Conservation (phyloP, 192 early-diverging fungal genomes). For the Dimargaris cristalligena region DNA sequence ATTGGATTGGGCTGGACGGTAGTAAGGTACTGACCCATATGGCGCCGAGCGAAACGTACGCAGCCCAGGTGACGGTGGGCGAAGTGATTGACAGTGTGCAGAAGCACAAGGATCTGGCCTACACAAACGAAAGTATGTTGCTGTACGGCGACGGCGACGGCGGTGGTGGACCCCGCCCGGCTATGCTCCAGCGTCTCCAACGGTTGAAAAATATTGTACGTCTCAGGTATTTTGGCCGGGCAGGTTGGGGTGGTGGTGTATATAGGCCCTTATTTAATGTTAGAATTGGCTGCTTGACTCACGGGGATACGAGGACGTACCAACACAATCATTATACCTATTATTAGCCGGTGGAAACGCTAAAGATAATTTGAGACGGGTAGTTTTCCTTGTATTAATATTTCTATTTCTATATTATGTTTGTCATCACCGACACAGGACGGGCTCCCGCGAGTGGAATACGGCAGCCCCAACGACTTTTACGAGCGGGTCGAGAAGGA, state of each 20-base stretch:
- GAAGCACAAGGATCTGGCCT: conserved; percentile 79
- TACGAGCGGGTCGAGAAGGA: conserved; percentile 62
- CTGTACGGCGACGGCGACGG: conserved; percentile 97
- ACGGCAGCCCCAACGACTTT: conserved; percentile 65
- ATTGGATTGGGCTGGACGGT: conserved; percentile 82
- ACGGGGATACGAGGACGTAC: too few species aligned
- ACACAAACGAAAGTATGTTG: conserved; percentile 68
- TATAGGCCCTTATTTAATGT: too few species aligned
- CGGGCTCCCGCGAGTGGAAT: conserved; percentile 53
- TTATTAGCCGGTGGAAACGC: too few species aligned
- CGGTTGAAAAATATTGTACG: conserved; percentile 56
- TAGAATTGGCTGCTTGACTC: too few species aligned
- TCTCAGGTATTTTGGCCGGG: too few species aligned
- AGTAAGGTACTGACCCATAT: conserved; percentile 76
- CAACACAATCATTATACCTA: too few species aligned
- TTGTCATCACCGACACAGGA: too few species aligned
- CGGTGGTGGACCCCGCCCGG: conserved; percentile 70
- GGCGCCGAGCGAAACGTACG: conserved; percentile 80
- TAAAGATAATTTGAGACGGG: too few species aligned
- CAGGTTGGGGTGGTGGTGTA: too few species aligned
- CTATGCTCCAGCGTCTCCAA: conserved; percentile 71
- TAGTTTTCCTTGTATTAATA: too few species aligned
- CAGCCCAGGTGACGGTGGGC: conserved; percentile 33
- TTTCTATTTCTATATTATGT: too few species aligned
- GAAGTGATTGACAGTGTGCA: conserved; percentile 46